Evolutionary conservation across 2,329 filamentous ascomycete genomes (phyloP), one percentile per base, ranked within the genome.

Genomic region (Botrytis fragariae): DNA sequence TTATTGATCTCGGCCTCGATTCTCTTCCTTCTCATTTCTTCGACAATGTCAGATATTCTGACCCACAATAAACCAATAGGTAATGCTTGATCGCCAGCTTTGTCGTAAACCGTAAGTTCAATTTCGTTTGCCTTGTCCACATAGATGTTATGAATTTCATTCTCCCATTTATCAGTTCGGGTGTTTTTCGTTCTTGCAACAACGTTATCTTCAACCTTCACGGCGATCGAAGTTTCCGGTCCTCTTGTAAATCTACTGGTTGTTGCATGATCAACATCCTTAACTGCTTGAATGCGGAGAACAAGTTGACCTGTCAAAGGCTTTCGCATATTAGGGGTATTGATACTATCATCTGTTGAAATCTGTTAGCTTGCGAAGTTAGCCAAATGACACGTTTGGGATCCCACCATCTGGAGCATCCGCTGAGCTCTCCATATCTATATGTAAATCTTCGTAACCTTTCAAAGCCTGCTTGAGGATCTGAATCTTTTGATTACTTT

Each of bases 121-220:
- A 99, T 94, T 83, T 99, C 96, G 83, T 99, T 99, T 70, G 96
- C 96, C 85, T 98, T 98, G 84, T 98, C 95, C 73, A 99, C 96
- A 76, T 96, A 93, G 75, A 99, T 91, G 74, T 91, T 94, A 82
- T 98, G 96, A 51, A 91, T 89, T 83, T 99, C 96, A 78, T 94
- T 93, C 60, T 94, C 91, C 95, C 95, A 99, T 79, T 90, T 90
- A 83, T 99, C 96, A 75, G 87, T 97, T 73, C 95, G 88, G 16
- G 95, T 94, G 1, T 92, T 88, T 82, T 90, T 93, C 37, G 96
- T 99, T 77, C 94, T 90, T 59, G 94, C 95, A 79, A 97, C 94
- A 75, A 98, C 90, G 71, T 92, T 90, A 83, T 99, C 96, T 84
- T 99, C 96, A 62, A 98, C 95, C 84, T 99, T 99, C 82, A 99